These are phyloP conservation scores for Helicocarpus griseus DNA, from an alignment of 2,329 filamentous ascomycete genomes.

Conservation along the genomic window DNA sequence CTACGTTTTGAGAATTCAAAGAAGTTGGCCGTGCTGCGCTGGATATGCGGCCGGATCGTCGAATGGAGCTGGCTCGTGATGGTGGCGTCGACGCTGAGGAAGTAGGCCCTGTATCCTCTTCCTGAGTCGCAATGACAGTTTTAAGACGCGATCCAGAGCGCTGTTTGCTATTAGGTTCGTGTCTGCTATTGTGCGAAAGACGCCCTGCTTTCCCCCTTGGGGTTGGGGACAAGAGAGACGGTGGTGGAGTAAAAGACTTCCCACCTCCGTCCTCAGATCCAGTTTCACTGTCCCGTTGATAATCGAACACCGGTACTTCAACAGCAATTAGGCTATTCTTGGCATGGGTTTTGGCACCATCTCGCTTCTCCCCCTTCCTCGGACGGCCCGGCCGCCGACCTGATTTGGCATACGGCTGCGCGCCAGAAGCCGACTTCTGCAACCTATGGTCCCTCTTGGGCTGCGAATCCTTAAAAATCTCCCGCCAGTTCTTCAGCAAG, in stretches of 20 bases:
- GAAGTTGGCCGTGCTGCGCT: background rate
- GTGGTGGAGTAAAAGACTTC: background rate
- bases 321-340: background rate
- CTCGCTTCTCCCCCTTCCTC: background rate
- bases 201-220: background rate
- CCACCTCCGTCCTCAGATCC: background rate
- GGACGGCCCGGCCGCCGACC: background rate
- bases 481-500: slow-evolving; percentile 37
- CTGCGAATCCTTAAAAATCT: slow-evolving; percentile 31
- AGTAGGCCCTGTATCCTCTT: background rate
- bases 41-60: background rate
- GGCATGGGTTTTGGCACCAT: background rate
- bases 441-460: slow-evolving; percentile 17
- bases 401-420: background rate
- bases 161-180: background rate
- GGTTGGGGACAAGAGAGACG: background rate
- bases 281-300: background rate
- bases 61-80: background rate
- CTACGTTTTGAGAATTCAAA: background rate
- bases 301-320: background rate
- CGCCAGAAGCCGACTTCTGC: background rate
- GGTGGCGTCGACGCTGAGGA: background rate
- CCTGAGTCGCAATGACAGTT: background rate
- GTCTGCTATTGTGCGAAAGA: too few relatives aligned
- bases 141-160: background rate